Conservation (phyloP, 2,329 filamentous ascomycete species). For the Diaporthe citrichinensis region DNA sequence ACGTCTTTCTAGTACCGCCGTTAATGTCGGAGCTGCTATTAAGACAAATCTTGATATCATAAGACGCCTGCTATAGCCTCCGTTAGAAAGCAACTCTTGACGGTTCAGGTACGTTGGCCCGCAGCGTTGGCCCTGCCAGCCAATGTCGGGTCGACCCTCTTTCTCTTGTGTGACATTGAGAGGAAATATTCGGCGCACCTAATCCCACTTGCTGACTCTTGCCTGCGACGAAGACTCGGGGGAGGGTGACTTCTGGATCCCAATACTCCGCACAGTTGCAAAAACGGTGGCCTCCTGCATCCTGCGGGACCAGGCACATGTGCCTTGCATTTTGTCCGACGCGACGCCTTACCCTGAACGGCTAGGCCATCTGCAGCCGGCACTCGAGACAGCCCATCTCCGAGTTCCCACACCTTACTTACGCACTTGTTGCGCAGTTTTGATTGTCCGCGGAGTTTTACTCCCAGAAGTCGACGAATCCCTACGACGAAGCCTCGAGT, state of each 20-base stretch:
- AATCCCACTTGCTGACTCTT: constrained; percentile 28
- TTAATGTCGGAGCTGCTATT: constrained; percentile 13
- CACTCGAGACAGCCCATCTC: constrained; percentile 28
- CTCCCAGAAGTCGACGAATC: constrained; percentile 8
- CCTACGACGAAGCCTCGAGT: constrained; percentile 8
- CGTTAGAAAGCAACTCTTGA: constrained; percentile 2
- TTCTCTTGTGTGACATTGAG: constrained; percentile 20
- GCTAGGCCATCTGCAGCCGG: constrained; percentile 34
- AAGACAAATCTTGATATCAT: constrained; percentile 22
- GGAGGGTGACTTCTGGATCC: constrained; percentile 32
- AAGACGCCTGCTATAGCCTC: constrained; percentile 18
- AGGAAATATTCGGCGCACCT: constrained; percentile 26
- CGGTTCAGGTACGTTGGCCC: constrained; percentile 24
- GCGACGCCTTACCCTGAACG: constrained; percentile 16
- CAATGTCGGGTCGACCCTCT: constrained; percentile 27
- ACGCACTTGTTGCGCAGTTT: constrained; percentile 19
- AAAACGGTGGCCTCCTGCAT: constrained; percentile 33
- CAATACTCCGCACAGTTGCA: constrained; percentile 26
- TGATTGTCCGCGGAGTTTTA: constrained; percentile 33
- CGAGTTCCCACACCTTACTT: constrained; percentile 18
- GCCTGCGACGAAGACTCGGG: constrained; percentile 4
- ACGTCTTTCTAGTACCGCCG: constrained; percentile 5
- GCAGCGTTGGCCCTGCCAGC: constrained; percentile 23
- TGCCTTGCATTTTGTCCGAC: constrained; percentile 40
- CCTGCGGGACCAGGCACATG: constrained; percentile 35